phyloP scores from a whole-genome alignment of 2,329 filamentous ascomycete species.

The Graphilbum fragrans region DNA sequence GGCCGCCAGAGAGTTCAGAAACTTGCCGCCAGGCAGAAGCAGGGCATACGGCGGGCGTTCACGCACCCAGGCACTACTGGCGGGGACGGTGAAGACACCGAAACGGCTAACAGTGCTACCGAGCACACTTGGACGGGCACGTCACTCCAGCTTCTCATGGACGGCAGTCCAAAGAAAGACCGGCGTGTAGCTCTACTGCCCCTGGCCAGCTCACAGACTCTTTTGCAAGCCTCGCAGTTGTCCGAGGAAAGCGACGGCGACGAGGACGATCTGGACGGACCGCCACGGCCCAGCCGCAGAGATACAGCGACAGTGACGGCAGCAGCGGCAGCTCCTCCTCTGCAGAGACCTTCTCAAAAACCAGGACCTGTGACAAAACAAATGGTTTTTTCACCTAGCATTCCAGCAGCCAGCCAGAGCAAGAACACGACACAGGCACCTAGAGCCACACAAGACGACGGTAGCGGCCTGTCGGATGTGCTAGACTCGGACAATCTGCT shows the following conservation, averaged over 20 bases:
- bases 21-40: slow-evolving; percentile 19
- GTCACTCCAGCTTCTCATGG: slow-evolving; percentile 29
- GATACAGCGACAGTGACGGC: background rate
- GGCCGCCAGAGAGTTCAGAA: slow-evolving; percentile 17
- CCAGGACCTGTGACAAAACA: too few species aligned
- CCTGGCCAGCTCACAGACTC: slow-evolving; percentile 1
- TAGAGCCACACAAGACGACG: background rate
- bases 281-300: background rate
- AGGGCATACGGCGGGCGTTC: slow-evolving; percentile 13
- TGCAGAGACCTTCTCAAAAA: too few species aligned
- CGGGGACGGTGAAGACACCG: slow-evolving; percentile 19
- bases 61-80: too few species aligned
- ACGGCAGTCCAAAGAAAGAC: slow-evolving; percentile 19
- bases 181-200: slow-evolving; percentile 4
- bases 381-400: too few species aligned
- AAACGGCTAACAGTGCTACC: slow-evolving; percentile 1
- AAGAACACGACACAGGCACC: background rate
- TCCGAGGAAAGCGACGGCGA: slow-evolving; percentile 1
- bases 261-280: slow-evolving; percentile 3
- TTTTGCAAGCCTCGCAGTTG: background rate
- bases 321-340: background rate
- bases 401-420: background rate
- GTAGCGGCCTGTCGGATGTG: slow-evolving; percentile 1
- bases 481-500: slow-evolving; percentile 5
- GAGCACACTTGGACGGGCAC: slow-evolving; percentile 21